Evolutionary conservation across 208 protist genomes (phyloP), one percentile per base, ranked within the genome.

Genomic region (Endotrypanum monterogeii): DNA sequence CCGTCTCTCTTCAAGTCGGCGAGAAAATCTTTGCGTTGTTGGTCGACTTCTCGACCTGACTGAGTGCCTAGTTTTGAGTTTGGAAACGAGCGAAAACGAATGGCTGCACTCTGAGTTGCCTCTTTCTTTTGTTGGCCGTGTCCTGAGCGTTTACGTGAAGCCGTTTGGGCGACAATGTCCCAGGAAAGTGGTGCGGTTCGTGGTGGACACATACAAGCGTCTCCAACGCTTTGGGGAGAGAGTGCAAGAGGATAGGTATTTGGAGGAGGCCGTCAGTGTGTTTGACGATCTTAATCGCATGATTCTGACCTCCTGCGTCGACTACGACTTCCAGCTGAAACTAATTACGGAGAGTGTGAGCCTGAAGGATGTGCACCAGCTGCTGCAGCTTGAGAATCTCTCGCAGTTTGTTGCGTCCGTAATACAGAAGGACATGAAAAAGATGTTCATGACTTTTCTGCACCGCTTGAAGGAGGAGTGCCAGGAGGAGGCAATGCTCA

Each of bases 401-500:
- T 71, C 84, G 7, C 79, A 89, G 50, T 74, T 96, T 44, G 89
- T 94, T 4, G 67, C 76, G 2, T 87, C 83, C 12, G 79, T 92
- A 12, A 88, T 96, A n/a, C 76, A 87, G 52, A 93, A 92, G 70
- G 80, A 93, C 54, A 70, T 93, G 70, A 91, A 92, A 67, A 90
- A 90, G 58, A 86, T 88, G 35, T 90, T 97, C 72, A 95, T 93
- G 88, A 83, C 83, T 28, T 89, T 95, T 52, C 78, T 97, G 41
- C 85, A 89, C 68, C 82, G 83, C 14, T 73, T 94, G 16, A 94
- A 94, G 71, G 88, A 94, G 35, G 82, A 89, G 74, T 94, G 89
- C 61, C 60, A 86, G 48, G 70, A 54, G 32, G 92, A 96, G 75
- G 85, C 92, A 16, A 71, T 84, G 56, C 79, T 66, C 32, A 71